Evolutionary conservation across 2,329 filamentous ascomycete species (phyloP).

Genomic region (Pezicula radicicola): DNA sequence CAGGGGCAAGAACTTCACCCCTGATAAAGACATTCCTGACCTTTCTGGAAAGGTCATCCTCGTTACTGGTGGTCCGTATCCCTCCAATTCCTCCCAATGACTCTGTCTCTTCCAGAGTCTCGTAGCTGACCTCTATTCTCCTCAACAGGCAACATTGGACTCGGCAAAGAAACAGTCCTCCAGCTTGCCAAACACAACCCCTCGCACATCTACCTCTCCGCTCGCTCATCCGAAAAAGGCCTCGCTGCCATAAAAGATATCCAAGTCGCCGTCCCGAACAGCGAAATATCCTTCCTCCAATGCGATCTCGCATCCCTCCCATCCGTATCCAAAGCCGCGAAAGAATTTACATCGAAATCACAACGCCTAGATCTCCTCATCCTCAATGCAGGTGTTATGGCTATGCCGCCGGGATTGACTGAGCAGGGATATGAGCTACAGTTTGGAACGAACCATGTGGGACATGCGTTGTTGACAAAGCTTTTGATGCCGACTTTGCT

Average conservation of each 20-base stretch:
- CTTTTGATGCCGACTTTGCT: conserved; percentile 32
- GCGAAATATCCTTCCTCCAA: conserved; percentile 32
- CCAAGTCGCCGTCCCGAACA: conserved; percentile 18
- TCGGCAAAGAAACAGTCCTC: conserved; percentile 40
- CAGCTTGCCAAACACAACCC: conserved; percentile 38
- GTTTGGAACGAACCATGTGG: conserved; percentile 47
- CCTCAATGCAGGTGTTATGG: conserved; percentile 45
- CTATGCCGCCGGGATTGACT: conserved; percentile 32
- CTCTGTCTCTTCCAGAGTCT: not conserved
- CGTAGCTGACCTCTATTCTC: not conserved
- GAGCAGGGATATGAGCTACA: conserved; percentile 46
- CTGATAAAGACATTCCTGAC: conserved; percentile 31
- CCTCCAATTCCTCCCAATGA: not conserved
- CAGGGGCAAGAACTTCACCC: conserved; percentile 9
- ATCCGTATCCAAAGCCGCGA: conserved; percentile 39
- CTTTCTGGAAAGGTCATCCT: conserved; percentile 40
- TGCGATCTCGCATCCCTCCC: conserved; percentile 43
- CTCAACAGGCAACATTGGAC: conserved; percentile 31
- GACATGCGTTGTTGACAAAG: conserved; percentile 42
- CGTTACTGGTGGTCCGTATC: conserved; percentile 38
- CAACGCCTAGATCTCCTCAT: conserved; percentile 41
- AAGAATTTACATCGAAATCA: conserved; percentile 30
- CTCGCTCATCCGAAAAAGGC: conserved; percentile 31
- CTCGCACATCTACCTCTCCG: conserved; percentile 34
- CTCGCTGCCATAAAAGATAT: conserved; percentile 38